These are phyloP conservation scores for Sordaria brevicollis DNA, from an alignment of 495 filamentous ascomycete genomes.

Conservation along the genomic window DNA sequence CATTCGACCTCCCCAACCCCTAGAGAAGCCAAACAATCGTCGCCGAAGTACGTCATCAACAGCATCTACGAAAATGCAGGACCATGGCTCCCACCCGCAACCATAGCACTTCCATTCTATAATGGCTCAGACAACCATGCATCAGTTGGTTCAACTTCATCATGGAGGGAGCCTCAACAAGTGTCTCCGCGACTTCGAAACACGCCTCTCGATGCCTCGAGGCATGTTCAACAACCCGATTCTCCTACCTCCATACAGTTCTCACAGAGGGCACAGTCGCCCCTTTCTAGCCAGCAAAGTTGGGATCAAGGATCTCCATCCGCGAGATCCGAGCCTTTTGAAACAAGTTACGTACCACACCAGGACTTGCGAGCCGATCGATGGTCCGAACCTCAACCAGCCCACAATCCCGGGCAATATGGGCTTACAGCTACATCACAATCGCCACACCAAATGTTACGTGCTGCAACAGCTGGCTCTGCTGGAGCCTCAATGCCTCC, in stretches of 20 bases:
- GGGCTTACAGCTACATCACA: not conserved
- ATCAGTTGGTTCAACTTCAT: not conserved
- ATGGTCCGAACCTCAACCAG: constrained; percentile 4
- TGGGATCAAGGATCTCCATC: constrained; percentile 7
- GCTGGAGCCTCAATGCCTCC: not conserved
- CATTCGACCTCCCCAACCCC: not conserved
- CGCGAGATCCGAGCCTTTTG: constrained; percentile 7
- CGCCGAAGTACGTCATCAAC: not conserved
- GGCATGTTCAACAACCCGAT: not conserved
- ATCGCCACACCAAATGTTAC: not conserved
- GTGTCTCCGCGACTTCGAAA: not conserved
- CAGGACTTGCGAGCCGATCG: constrained; percentile 1
- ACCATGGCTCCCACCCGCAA: constrained; percentile 6
- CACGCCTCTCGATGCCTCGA: not conserved
- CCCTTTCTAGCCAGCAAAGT: not conserved
- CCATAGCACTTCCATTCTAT: constrained; percentile 5
- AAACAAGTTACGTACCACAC: not conserved
- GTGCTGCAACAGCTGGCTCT: not conserved
- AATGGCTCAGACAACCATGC: not conserved
- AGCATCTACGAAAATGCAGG: not conserved
- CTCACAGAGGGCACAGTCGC: not conserved
- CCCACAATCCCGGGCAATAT: not conserved
- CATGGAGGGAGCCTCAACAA: not conserved
- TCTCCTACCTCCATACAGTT: not conserved
- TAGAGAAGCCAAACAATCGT: not conserved